Evolutionary conservation across 2,329 filamentous ascomycete species (phyloP), one percentile per base, ranked within the genome.

Genomic region (Alternaria brassicicola): DNA sequence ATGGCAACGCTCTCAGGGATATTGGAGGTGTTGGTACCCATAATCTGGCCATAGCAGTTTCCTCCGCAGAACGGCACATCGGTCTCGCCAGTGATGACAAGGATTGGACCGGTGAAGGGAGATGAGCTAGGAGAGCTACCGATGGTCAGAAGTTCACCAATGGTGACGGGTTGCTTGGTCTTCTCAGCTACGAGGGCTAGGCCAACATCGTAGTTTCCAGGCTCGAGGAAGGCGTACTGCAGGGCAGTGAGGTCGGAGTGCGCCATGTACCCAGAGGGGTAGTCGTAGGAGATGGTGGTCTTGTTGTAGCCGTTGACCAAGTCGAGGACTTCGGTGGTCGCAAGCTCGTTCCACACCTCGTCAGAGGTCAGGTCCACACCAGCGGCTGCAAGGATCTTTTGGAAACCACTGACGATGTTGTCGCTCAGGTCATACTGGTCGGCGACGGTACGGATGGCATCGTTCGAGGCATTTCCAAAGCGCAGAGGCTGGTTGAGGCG

Each of bases 1-100:
- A 61, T 49, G 49, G 65, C 70, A 0, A 81, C 82, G 21, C 71
- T 69, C 10, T 78, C 81, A 1, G 83, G 81, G 41, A 86, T 79
- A 26, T 78, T 80, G 1, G 74, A 65, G 1, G 79, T 71, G 9
- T 46, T 65, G 13, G 75, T 78, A 0, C 81, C 84, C 19, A 74
- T 77, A 3, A 78, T 68, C 47, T 47, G 47, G 13, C 54, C 62
- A 36, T 62, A 68, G 75, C 86, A 89, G 72, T 89, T 83, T 25
- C 86, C 85, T 3, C 86, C 87, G 58, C 88, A 89, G 72, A 86
- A 89, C 6, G 84, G 82, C 47, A 87, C 83, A 31, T 78, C 74
- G 28, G 66, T 55, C 28, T 70, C 62, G 15, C 87, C 86, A 30
- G 85, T 88, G 57, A 89, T 80, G 48, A 89, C 79, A 43, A 87